These are phyloP conservation scores for Tanacetum coccineum DNA, from an alignment of 129 eudicot genomes.

Conservation along the genomic window DNA sequence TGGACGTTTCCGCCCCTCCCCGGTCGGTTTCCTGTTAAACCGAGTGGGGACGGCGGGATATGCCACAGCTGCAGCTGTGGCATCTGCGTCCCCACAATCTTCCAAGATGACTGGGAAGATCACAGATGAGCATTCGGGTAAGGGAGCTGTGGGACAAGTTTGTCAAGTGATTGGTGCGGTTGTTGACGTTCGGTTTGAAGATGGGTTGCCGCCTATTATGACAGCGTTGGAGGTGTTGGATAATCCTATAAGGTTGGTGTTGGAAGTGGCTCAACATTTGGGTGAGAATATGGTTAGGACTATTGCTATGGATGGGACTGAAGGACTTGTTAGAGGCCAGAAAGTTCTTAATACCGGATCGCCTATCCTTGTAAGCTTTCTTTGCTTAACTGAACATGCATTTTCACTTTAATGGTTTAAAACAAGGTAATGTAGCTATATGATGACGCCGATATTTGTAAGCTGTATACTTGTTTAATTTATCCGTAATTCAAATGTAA, in stretches of 20 bases:
- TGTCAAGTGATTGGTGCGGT: conserved; percentile 97
- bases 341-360: conserved; percentile 88
- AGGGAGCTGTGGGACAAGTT: conserved; percentile 78
- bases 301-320: conserved; percentile 99
- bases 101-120: conserved; percentile 40
- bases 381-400: not conserved
- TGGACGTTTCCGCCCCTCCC: conserved; percentile 23
- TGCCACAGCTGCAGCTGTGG: conserved; percentile 31
- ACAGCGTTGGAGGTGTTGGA: conserved; percentile 92
- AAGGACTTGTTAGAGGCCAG: conserved; percentile 94
- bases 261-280: conserved; percentile 95
- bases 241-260: conserved; percentile 58
- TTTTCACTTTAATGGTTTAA: not conserved
- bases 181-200: conserved; percentile 77
- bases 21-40: conserved; percentile 23
- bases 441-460: not conserved
- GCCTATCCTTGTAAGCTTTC: conserved; percentile 68
- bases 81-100: conserved; percentile 30
- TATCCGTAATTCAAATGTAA: too few relatives aligned
- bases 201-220: conserved; percentile 88
- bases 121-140: conserved; percentile 69
- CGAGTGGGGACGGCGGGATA: conserved; percentile 17
- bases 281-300: conserved; percentile 86
- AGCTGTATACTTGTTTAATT: too few relatives aligned
- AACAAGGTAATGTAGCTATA: not conserved